A percentile compares a stretch with the other conserved stretches of the same genome.
These are phyloP conservation scores for Fusarium fracticaudum DNA, from an alignment of 2,329 filamentous ascomycete species.

Conservation along the genomic window DNA sequence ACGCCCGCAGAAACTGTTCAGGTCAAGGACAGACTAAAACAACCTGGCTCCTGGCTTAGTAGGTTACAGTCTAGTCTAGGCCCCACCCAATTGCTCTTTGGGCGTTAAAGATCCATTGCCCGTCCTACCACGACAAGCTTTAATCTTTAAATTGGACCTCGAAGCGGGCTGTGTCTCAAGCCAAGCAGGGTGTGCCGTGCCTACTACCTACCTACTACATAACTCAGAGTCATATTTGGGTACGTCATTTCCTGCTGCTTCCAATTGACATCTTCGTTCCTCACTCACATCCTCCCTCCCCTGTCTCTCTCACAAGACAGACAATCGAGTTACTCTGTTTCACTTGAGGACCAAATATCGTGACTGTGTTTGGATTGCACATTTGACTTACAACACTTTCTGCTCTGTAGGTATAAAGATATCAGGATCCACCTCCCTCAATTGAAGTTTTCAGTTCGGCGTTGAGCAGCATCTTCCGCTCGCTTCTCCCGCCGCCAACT, in stretches of 20 bases:
- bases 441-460: not conserved
- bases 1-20: constrained; percentile 13
- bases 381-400: constrained; percentile 16
- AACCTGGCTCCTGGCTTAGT: constrained; percentile 3
- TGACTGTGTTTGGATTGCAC: constrained; percentile 24
- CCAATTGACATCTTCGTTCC: constrained; percentile 17
- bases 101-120: constrained; percentile 5
- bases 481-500: constrained; percentile 19
- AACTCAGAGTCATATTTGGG: not conserved
- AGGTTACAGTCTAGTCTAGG: not conserved
- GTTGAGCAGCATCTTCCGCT: constrained; percentile 24
- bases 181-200: constrained; percentile 5
- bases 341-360: not conserved
- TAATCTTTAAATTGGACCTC: constrained; percentile 28
- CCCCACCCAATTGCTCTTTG: constrained; percentile 13
- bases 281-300: not conserved
- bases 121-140: constrained; percentile 17
- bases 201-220: too few species aligned
- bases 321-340: not conserved
- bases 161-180: constrained; percentile 28
- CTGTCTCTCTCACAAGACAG: constrained; percentile 10
- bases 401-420: constrained; percentile 18
- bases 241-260: constrained; percentile 6
- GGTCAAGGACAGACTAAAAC: constrained; percentile 12
- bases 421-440: not conserved